These are phyloP conservation scores for Westerdykella aurantiaca DNA, from an alignment of 2,329 filamentous ascomycete species.

Conservation along the genomic window DNA sequence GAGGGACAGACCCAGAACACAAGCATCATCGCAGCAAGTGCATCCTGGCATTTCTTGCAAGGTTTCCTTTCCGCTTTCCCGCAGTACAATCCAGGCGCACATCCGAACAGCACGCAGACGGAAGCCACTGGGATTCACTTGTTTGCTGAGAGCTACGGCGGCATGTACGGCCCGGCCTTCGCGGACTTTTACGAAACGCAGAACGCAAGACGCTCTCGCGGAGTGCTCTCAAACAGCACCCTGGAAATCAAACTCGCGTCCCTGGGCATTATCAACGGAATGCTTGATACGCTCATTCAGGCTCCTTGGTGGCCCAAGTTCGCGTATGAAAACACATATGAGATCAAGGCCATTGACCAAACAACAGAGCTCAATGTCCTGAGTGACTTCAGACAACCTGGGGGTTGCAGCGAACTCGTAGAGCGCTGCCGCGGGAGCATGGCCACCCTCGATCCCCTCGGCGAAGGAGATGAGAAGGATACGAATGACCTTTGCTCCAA, in stretches of 20 bases:
- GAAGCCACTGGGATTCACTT: slow-evolving; percentile 55
- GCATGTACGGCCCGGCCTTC: slow-evolving; percentile 63
- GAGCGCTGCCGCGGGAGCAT: slow-evolving; percentile 30
- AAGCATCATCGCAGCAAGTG: slow-evolving; percentile 51
- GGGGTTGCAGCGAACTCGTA: slow-evolving; percentile 49
- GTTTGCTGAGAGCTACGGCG: slow-evolving; percentile 65
- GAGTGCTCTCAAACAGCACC: slow-evolving; percentile 48
- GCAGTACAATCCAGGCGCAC: slow-evolving; percentile 49
- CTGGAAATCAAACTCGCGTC: slow-evolving; percentile 57
- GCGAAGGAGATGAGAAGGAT: slow-evolving; percentile 24
- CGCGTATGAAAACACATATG: slow-evolving; percentile 61
- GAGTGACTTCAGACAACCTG: slow-evolving; percentile 42
- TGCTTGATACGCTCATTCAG: slow-evolving; percentile 61
- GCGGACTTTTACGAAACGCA: slow-evolving; percentile 55
- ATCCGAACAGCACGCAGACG: slow-evolving; percentile 28
- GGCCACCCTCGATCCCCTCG: slow-evolving; percentile 27
- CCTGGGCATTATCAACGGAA: slow-evolving; percentile 66
- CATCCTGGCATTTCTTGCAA: slow-evolving; percentile 62
- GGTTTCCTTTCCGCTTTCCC: slow-evolving; percentile 56
- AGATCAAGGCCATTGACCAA: slow-evolving; percentile 52
- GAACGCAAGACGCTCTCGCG: slow-evolving; percentile 52
- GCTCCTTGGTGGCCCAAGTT: slow-evolving; percentile 53
- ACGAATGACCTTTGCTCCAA: slow-evolving; percentile 29
- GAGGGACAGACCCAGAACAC: slow-evolving; percentile 49
- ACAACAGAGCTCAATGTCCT: slow-evolving; percentile 46